phyloP scores from a whole-genome alignment of 306 rosid genomes.

The Ochetophila trinervis region DNA sequence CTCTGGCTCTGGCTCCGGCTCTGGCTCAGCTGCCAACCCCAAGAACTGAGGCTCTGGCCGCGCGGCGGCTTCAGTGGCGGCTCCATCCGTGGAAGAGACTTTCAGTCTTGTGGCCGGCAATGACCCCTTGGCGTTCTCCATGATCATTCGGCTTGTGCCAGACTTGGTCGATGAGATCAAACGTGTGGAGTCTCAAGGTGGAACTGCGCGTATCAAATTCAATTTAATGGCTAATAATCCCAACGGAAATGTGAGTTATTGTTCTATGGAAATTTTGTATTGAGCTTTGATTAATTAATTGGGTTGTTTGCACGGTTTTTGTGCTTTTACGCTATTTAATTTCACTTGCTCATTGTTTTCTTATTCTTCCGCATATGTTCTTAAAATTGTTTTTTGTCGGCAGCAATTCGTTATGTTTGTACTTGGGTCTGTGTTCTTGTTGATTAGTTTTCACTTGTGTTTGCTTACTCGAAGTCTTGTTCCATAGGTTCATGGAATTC shows the following conservation, averaged over 20 bases:
- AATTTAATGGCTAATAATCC: slow-evolving; percentile 49
- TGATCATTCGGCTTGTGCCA: slow-evolving; percentile 80
- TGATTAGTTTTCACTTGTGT: background rate
- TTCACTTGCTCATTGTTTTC: slow-evolving; percentile 12
- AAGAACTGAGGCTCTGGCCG: slow-evolving; percentile 37
- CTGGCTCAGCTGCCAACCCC: slow-evolving; percentile 20
- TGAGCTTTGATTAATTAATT: background rate
- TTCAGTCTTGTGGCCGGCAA: slow-evolving; percentile 68
- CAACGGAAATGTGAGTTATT: slow-evolving; percentile 61
- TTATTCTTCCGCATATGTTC: slow-evolving; percentile 1
- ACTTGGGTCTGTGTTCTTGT: background rate
- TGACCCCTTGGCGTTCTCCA: slow-evolving; percentile 68
- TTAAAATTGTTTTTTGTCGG: background rate
- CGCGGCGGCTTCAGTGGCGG: slow-evolving; percentile 25
- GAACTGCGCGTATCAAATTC: slow-evolving; percentile 76
- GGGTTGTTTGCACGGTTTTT: too few species aligned
- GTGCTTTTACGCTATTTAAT: background rate
- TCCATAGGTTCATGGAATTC: background rate
- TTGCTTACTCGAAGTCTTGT: background rate
- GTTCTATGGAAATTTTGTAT: background rate
- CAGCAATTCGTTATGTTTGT: background rate
- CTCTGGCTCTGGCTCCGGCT: too few species aligned
- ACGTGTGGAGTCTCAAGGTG: slow-evolving; percentile 85
- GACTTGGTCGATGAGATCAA: slow-evolving; percentile 91
- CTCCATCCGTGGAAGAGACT: slow-evolving; percentile 63